phyloP scores from a whole-genome alignment of 2,329 filamentous ascomycete species.

The Aspergillus clavatus region DNA sequence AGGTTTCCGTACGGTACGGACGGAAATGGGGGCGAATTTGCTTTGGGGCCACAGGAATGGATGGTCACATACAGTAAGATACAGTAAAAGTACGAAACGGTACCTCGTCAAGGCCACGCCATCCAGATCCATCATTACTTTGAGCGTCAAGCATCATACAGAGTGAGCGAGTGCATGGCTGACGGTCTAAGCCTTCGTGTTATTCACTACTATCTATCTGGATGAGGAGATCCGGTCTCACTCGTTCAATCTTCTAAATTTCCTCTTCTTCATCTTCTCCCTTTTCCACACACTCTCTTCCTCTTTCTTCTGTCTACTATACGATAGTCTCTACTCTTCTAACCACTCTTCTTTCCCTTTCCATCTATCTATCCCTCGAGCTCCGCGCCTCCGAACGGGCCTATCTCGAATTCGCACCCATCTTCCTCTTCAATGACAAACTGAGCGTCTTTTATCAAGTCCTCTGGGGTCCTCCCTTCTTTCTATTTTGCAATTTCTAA shows the following conservation, averaged over 20 bases:
- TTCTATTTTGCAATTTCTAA: neutral
- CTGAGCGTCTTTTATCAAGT: slow-evolving; percentile 7
- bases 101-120: neutral
- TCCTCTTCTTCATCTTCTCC: neutral
- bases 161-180: no score
- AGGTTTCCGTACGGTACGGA: neutral
- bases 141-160: no score
- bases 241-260: neutral
- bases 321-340: no score
- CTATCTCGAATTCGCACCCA: neutral
- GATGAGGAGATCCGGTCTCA: no score
- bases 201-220: no score
- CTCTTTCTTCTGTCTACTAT: no score
- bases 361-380: neutral
- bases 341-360: no score
- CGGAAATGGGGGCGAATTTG: no score
- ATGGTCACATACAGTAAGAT: neutral
- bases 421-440: slow-evolving; percentile 12
- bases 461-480: slow-evolving; percentile 9
- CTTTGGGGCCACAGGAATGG: neutral
- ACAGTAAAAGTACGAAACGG: neutral
- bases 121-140: neutral
- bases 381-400: neutral
- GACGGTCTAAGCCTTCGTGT: no score
- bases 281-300: no score